phyloP scores from a whole-genome alignment of 2,329 filamentous ascomycete genomes.

The Hypomyces rosellus region DNA sequence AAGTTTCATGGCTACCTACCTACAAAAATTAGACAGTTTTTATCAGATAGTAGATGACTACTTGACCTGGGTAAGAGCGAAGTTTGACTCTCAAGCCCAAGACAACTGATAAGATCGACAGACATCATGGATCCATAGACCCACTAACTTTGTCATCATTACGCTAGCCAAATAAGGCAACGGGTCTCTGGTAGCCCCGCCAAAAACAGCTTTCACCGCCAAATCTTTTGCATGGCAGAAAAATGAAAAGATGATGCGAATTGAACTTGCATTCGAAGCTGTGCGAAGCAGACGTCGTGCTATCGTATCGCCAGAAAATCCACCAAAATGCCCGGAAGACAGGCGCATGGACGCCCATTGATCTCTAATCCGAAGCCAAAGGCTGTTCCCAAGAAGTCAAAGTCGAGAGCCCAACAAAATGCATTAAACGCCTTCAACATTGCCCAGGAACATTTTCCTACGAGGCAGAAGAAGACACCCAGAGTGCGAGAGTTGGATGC shows the following conservation, averaged over 20 bases:
- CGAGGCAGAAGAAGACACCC: slow-evolving; percentile 40
- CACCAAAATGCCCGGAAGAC: slow-evolving; percentile 49
- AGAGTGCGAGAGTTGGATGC: slow-evolving; percentile 47
- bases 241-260: slow-evolving; percentile 8
- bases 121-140: too few relatives aligned
- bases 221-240: slow-evolving; percentile 26
- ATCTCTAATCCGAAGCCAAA: slow-evolving; percentile 32
- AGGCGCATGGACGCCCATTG: slow-evolving; percentile 51
- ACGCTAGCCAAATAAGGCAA: too few relatives aligned
- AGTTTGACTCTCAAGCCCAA: too few relatives aligned
- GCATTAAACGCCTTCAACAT: slow-evolving; percentile 53
- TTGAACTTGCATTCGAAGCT: not conserved
- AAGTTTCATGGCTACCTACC: too few relatives aligned
- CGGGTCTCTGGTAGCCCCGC: slow-evolving; percentile 18
- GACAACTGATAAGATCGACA: too few relatives aligned
- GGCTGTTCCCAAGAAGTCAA: slow-evolving; percentile 36
- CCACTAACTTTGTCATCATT: too few relatives aligned
- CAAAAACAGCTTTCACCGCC: slow-evolving; percentile 23
- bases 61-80: too few relatives aligned
- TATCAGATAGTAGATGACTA: too few relatives aligned
- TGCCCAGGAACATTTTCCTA: slow-evolving; percentile 46
- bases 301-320: slow-evolving; percentile 16
- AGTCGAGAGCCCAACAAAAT: slow-evolving; percentile 42
- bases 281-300: slow-evolving; percentile 3
- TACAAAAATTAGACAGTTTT: too few relatives aligned